Evolutionary conservation across 2,329 filamentous ascomycete species (phyloP), one percentile per base, ranked within the genome.

Genomic region (Pseudocercospora crystallina): DNA sequence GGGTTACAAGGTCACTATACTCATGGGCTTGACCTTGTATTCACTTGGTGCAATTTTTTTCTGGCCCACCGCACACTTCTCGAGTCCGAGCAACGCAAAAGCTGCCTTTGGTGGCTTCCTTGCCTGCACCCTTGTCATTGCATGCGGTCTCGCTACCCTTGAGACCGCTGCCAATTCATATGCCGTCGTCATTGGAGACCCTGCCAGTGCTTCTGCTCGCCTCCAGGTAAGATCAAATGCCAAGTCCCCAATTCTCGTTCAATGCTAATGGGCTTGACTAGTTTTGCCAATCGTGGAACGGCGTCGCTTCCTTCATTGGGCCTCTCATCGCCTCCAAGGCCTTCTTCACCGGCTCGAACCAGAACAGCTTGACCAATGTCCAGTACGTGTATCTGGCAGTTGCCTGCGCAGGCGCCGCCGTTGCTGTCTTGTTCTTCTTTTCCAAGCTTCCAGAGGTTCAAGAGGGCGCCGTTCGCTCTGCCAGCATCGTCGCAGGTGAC

Each of bases 1-100:
- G 56, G 73, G 73, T 30, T 76, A 76, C 63, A 74, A 71, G 55
- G 51, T 69, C 51, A 75, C 72, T 17, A 75, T 76, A 60, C 64
- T 76, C 48, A 71, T 71, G 66, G 69, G 69, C 32, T 61, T 71
- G 8, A 44, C 45, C 10, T 55, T 71, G 44, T 70, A 70, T 64
- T 69, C 65, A 8, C 47, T 71, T 44, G 69, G 69, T 55, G 71
- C 69, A 13, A 50, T 71, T 50, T 58, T 69, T 53, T 71, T 71
- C 60, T 71, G 69, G 68, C 69, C 69, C 2, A 63, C 62, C 7
- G 68, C 68, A 3, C 66, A 71, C 47, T 71, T 68, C 58, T 54
- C 59, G 14, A 61, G 33, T 12, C 58, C 61, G 10, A 41, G 49
- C 8, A 68, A 68, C 47, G 54, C 59, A 11, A 61, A 56, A 44